Conservation (phyloP, 352 stramenopile genomes). For the Phytophthora brassicae region DNA sequence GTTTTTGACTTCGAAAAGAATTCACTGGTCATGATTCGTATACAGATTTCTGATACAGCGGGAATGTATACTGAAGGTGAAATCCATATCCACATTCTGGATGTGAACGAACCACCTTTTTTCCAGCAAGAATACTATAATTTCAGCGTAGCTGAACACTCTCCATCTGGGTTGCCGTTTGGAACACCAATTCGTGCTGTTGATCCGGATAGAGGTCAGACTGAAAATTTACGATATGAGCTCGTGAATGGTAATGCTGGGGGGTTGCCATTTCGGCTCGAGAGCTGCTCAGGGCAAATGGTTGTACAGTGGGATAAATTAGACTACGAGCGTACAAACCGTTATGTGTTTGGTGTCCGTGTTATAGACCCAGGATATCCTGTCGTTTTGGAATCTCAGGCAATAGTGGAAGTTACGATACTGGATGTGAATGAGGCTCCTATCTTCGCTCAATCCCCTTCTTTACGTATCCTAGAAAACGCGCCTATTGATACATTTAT, state of each 20-base stretch:
- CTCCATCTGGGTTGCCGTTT: constrained; percentile 31
- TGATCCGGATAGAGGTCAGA: constrained; percentile 51
- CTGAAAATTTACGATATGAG: constrained; percentile 50
- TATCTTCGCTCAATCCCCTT: constrained; percentile 29
- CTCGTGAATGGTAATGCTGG: constrained; percentile 41
- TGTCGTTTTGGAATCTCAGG: constrained; percentile 26
- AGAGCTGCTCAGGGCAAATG: constrained; percentile 56
- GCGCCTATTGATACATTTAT: constrained; percentile 28
- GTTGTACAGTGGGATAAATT: constrained; percentile 46
- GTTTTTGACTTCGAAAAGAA: constrained; percentile 58
- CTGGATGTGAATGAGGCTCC: constrained; percentile 57
- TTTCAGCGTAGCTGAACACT: constrained; percentile 50
- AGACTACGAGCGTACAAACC: constrained; percentile 46
- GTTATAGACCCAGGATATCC: constrained; percentile 50
- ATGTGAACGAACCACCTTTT: constrained; percentile 55
- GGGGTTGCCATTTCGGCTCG: constrained; percentile 46
- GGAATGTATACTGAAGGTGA: constrained; percentile 43
- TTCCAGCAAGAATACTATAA: constrained; percentile 44
- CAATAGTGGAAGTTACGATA: constrained; percentile 36
- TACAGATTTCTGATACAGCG: constrained; percentile 36
- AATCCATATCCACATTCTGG: constrained; percentile 42
- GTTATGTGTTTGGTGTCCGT: constrained; percentile 45
- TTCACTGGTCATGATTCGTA: constrained; percentile 32
- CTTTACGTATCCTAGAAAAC: constrained; percentile 48
- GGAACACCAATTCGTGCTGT: constrained; percentile 49